Base-by-base conservation (phyloP, 345 rosid genomes). In the Mercurialis annua region DNA sequence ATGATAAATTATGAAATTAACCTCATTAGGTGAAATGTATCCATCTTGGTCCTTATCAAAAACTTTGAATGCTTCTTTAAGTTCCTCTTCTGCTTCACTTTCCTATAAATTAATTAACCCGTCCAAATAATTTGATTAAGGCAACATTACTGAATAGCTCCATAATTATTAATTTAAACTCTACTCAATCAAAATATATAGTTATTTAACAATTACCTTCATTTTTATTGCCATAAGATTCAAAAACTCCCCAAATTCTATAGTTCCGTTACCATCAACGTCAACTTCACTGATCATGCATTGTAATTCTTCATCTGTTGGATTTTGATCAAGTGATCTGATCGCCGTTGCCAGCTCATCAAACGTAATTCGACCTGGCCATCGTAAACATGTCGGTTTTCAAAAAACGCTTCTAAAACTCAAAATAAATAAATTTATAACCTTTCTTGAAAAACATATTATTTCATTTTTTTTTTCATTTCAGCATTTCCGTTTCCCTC, bases 161-260 rank as follows among this genome's bases (percentile, higher is more conserved):
- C 40, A 36, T 36, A 36, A 36, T 36, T 36, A 36, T 3, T 36
- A 9, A 36, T 3, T 36, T 36, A 36, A 3, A 36, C 9, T 3
- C 4, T 9, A 36, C 40, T 34, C 40, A 34, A 34, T 9, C 40
- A 34, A 34, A 34, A n/a, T n/a, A n/a, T n/a, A n/a, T n/a, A n/a
- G n/a, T n/a, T n/a, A n/a, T n/a, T n/a, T n/a, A n/a, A n/a, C n/a
- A n/a, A n/a, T 40, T 68, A 79, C 97, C 92, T 87, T 85, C 69
- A 85, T 73, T 77, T 91, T 89, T 40, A 79, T 84, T 16, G 83
- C 81, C 87, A 91, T 83, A 68, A 91, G 82, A 66, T 83, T 82
- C 78, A 87, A 61, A 78, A 91, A 89, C 75, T 91, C 90, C 65
- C 76, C 84, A 48, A 84, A 78, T 47, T 88, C 91, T 27, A 89